Evolutionary conservation across 1,284 basidiomycete genomes (phyloP).

Genomic region (Violaceomyces palustris): DNA sequence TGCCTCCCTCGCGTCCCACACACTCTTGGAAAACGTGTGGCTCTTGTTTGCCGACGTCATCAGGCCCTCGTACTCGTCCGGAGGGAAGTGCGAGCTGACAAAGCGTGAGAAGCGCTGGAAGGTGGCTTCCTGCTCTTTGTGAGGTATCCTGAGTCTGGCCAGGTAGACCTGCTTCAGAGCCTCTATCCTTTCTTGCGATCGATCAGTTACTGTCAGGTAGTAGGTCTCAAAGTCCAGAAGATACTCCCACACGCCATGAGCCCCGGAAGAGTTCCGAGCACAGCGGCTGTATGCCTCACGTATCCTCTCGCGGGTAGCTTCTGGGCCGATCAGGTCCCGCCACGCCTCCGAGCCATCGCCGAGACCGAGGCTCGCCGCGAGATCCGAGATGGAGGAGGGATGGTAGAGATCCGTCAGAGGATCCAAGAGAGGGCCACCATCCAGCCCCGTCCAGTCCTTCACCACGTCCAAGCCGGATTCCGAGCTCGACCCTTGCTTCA

Average conservation of each 20-base stretch:
- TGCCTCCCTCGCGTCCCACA: conserved; percentile 14
- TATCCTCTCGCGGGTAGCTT: conserved; percentile 11
- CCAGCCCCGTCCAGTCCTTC: conserved; percentile 17
- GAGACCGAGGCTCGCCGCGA: not conserved
- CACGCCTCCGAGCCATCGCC: not conserved
- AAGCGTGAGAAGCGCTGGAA: conserved; percentile 41
- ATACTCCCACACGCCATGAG: conserved; percentile 23
- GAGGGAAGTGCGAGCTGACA: conserved; percentile 28
- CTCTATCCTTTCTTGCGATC: conserved; percentile 10
- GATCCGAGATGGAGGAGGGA: conserved; percentile 6
- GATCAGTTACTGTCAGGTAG: conserved; percentile 6
- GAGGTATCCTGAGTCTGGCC: conserved; percentile 33
- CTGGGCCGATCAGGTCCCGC: conserved; percentile 7
- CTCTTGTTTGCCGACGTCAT: conserved; percentile 34
- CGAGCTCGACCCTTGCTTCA: no score
- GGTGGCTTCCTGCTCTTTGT: conserved; percentile 21
- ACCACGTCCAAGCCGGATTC: no score
- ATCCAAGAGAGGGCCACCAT: conserved; percentile 14
- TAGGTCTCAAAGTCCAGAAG: conserved; percentile 32
- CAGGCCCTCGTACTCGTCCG: conserved; percentile 37
- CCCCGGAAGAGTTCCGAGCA: conserved; percentile 1
- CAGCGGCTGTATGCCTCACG: conserved; percentile 23
- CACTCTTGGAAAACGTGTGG: conserved; percentile 14
- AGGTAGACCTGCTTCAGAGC: conserved; percentile 30
- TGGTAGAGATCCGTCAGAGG: conserved; percentile 2